phyloP scores from a whole-genome alignment of 768 basidiomycete genomes.

The Cubamyces lactineus region DNA sequence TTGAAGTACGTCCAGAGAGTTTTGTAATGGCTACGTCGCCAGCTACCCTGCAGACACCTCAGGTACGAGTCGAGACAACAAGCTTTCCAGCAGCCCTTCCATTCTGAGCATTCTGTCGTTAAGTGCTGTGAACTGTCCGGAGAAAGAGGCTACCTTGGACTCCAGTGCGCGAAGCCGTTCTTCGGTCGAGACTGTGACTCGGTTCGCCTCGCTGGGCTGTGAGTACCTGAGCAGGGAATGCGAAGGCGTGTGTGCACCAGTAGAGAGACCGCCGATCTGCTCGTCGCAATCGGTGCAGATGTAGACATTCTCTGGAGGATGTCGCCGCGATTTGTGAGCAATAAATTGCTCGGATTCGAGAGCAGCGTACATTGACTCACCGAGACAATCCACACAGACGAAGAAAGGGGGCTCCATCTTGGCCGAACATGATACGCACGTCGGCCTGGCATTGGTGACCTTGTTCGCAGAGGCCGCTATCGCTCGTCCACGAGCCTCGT shows the following conservation, averaged over 20 bases:
- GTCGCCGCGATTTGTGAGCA: not conserved
- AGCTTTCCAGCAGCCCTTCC: slow-evolving; percentile 1
- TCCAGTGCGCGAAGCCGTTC: slow-evolving; percentile 4
- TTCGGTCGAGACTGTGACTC: not conserved
- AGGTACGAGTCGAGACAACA: not conserved
- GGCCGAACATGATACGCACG: not conserved
- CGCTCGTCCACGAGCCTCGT: no score
- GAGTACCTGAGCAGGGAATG: not conserved
- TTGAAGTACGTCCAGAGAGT: not conserved
- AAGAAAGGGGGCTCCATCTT: not conserved
- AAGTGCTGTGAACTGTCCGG: not conserved
- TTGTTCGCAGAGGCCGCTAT: not conserved
- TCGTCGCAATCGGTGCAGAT: slow-evolving; percentile 3
- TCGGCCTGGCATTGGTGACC: not conserved
- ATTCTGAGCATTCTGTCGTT: not conserved
- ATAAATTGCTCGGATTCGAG: no score
- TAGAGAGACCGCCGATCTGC: not conserved
- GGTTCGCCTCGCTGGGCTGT: not conserved
- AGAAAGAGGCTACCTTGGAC: not conserved
- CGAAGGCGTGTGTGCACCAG: not conserved
- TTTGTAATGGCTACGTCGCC: not conserved
- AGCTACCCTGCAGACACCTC: not conserved
- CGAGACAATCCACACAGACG: slow-evolving; percentile 1
- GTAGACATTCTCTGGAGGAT: not conserved
- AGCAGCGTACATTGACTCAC: not conserved